Evolutionary conservation across 176 grass and related monocot species (phyloP), one percentile per base, ranked within the genome.

Genomic region (Aegilops longissima): DNA sequence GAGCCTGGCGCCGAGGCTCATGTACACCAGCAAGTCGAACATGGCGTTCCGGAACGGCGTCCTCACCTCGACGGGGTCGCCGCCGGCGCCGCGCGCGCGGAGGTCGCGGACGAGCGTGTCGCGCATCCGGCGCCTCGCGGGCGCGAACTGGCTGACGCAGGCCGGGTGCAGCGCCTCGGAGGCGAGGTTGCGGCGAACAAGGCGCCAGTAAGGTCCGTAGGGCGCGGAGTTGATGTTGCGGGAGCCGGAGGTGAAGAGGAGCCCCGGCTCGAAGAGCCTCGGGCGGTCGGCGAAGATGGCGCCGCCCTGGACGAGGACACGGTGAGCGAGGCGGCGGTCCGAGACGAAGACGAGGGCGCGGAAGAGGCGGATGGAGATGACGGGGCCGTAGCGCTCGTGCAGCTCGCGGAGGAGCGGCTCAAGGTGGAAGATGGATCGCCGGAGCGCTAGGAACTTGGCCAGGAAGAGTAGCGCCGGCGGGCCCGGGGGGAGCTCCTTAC

Each of bases 1-100:
- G 1, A 90, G 75, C 75, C 79, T 70, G 70, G 65, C 89, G 6
- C 94, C 91, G 54, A 96, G 83, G 87, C 91, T 90, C 87, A 96
- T 91, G 69, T 85, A 79, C 21, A 91, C 79, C 6, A 92, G 78
- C 16, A 92, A 78, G 82, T 85, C 85, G 85, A 90, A 93, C 87
- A 90, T 80, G 70, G 91, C 87, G 54, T 74, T 82, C 3, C 85
- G 81, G 33, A 95, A 64, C 40, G 9, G 27, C n/a, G 83, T 86
- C 58, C 82, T 52, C 13, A 86, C 76, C 3, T 59, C 78, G 1
- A 29, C 61, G 2, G 56, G 69, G 16, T 87, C 66, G 39, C 12
- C 42, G 70, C 38, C 8, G 30, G 18, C 31, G 4, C 14, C 8
- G 56, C 56, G 18, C 5, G 21, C 64, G 51, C 42, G 16, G 33